phyloP scores from a whole-genome alignment of 2,329 filamentous ascomycete genomes.

The Aspergillus felis region DNA sequence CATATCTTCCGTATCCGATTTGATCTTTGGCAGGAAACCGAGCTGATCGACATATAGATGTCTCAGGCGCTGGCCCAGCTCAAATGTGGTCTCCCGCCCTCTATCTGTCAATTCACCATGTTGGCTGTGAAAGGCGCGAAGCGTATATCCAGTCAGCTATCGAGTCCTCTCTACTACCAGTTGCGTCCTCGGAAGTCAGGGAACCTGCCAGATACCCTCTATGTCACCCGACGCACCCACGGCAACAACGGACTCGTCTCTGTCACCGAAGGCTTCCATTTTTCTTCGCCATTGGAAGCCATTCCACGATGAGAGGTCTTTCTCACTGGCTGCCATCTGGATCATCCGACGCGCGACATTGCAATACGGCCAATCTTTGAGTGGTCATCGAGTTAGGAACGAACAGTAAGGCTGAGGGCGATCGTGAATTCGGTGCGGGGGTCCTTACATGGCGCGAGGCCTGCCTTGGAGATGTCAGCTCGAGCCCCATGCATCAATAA shows the following conservation, averaged over 20 bases:
- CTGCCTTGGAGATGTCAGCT: constrained; percentile 39
- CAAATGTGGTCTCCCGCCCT: constrained; percentile 67
- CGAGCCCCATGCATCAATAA: constrained; percentile 2
- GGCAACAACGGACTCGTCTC: constrained; percentile 68
- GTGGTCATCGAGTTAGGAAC: constrained; percentile 14
- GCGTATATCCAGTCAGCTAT: background rate
- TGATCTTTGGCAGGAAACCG: constrained; percentile 61
- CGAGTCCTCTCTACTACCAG: background rate
- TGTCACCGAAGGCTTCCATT: constrained; percentile 73
- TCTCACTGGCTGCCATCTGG: constrained; percentile 54
- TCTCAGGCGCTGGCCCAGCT: constrained; percentile 64
- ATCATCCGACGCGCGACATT: constrained; percentile 68
- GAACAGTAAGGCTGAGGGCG: background rate
- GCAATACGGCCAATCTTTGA: constrained; percentile 83
- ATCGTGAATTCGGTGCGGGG: background rate
- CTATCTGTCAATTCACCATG: constrained; percentile 69
- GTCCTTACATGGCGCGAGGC: constrained; percentile 45
- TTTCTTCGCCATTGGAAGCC: constrained; percentile 63
- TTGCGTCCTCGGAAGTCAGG: background rate
- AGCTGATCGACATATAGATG: constrained; percentile 72
- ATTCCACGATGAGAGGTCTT: constrained; percentile 54
- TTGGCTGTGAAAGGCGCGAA: constrained; percentile 30
- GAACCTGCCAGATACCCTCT: constrained; percentile 74
- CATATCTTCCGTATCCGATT: constrained; percentile 56
- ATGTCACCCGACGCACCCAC: constrained; percentile 64